Evolutionary conservation across 2,329 filamentous ascomycete species (phyloP).

Genomic region (Tolypocladium amazonense): DNA sequence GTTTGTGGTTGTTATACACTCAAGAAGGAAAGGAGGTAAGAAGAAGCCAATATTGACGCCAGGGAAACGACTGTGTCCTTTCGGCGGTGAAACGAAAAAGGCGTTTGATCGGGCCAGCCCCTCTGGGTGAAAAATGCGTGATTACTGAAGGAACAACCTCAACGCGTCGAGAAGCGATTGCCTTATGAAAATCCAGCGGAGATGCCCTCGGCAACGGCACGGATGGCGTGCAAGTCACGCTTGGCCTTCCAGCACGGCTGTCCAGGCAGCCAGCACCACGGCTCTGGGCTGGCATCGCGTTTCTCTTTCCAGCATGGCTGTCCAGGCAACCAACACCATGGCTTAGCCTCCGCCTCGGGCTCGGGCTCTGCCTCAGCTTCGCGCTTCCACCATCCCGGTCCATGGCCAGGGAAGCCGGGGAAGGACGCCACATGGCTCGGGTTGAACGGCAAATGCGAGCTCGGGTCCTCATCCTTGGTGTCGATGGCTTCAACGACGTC

Average conservation of each 20-base stretch:
- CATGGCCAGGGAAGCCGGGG: neutral
- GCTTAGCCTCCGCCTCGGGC: constrained; percentile 6
- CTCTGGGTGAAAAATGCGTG: neutral
- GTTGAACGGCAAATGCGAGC: constrained; percentile 15
- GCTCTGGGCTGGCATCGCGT: neutral
- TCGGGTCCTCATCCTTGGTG: constrained; percentile 12
- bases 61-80: neutral
- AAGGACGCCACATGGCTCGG: constrained; percentile 10
- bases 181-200: constrained; percentile 13
- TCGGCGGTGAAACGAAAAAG: neutral
- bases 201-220: constrained; percentile 15
- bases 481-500: constrained; percentile 21
- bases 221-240: constrained; percentile 18
- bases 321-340: constrained; percentile 8
- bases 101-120: neutral
- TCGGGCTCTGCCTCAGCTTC: constrained; percentile 8
- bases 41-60: neutral
- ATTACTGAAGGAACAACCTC: neutral
- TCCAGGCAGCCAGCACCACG: constrained; percentile 24
- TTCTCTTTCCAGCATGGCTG: constrained; percentile 5
- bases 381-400: constrained; percentile 18
- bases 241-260: constrained; percentile 26
- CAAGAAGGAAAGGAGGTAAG: neutral
- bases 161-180: constrained; percentile 2
- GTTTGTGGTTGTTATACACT: neutral